These are phyloP conservation scores for Boletus pseudo-olivaceus DNA, from an alignment of 768 basidiomycete genomes.

Conservation along the genomic window DNA sequence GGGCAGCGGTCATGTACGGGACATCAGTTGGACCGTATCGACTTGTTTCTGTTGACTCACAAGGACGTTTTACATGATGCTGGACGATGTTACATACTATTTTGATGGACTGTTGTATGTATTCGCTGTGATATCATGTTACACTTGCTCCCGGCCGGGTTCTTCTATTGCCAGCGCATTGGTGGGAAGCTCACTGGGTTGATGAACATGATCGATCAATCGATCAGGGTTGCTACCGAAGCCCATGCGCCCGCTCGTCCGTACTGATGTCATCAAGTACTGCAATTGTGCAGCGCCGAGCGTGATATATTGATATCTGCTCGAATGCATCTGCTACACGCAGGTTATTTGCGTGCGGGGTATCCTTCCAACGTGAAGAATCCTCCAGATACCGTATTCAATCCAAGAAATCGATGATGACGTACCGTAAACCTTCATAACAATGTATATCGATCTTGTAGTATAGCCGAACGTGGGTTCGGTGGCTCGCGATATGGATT, in stretches of 20 bases:
- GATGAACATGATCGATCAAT: neutral
- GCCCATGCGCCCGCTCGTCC: too few relatives aligned
- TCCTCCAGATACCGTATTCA: too few relatives aligned
- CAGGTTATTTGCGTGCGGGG: too few relatives aligned
- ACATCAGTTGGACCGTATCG: conserved; percentile 2
- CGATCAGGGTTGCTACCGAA: too few relatives aligned
- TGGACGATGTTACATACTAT: conserved; percentile 8
- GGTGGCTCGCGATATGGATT: neutral
- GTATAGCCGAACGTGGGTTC: neutral
- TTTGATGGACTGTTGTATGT: conserved; percentile 10
- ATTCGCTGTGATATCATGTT: neutral
- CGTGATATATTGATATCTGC: too few relatives aligned
- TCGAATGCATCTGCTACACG: too few relatives aligned
- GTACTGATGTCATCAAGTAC: too few relatives aligned
- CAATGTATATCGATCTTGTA: neutral
- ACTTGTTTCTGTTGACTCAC: neutral
- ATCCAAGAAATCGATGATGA: neutral
- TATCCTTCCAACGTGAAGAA: too few relatives aligned
- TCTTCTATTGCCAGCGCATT: neutral
- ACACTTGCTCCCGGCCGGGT: too few relatives aligned
- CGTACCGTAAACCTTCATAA: conserved; percentile 1
- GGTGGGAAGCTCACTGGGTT: neutral
- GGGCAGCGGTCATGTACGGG: neutral
- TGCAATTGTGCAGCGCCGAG: too few relatives aligned
- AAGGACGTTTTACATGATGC: neutral